Evolutionary conservation across 108 stramenopile species (phyloP).

Genomic region (Chaetoceros tenuissimus): DNA sequence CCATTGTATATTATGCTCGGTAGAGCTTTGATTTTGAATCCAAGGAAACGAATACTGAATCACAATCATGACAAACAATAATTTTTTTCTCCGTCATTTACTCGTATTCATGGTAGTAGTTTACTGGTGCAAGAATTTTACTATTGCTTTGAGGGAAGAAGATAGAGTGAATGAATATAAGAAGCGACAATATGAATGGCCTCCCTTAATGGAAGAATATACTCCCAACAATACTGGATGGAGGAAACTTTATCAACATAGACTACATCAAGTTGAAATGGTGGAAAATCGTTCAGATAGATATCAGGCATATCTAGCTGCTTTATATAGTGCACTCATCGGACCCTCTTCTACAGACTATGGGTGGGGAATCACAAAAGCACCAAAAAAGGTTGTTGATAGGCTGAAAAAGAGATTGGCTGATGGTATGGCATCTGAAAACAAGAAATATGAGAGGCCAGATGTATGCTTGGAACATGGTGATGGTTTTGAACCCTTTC

Average conservation of each 20-base stretch:
- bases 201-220: constrained; percentile 27
- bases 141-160: no score
- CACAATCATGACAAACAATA: no score
- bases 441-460: constrained; percentile 9
- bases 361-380: constrained; percentile 36
- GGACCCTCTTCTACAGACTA: constrained; percentile 2
- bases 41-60: no score
- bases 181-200: constrained; percentile 61
- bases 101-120: no score
- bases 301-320: constrained; percentile 56
- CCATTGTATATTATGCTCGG: no score
- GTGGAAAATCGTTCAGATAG: constrained; percentile 23
- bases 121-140: no score
- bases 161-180: constrained; percentile 44
- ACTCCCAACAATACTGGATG: constrained; percentile 53
- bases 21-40: no score
- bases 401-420: constrained; percentile 15
- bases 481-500: constrained; percentile 21
- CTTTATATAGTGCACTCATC: no score
- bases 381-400: constrained; percentile 19
- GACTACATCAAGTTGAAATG: constrained; percentile 48
- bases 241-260: constrained; percentile 36
- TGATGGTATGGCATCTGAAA: no score
- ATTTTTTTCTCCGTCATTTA: no score
- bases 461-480: constrained; percentile 19